Base-by-base conservation (phyloP, 1,284 basidiomycete genomes). In the Bjerkandera adusta region DNA sequence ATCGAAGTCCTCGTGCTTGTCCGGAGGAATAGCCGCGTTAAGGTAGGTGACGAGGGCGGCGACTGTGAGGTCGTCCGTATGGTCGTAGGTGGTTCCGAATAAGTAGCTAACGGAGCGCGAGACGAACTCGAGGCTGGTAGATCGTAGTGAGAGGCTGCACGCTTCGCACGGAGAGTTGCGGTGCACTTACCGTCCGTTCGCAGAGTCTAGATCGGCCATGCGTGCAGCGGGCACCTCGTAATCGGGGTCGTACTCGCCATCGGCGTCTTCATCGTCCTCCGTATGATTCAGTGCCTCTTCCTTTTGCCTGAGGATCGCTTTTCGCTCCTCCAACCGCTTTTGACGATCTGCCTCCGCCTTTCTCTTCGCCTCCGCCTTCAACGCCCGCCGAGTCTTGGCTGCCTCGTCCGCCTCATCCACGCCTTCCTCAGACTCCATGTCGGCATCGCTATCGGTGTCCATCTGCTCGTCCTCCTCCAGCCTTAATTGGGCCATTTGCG, bases 1-100 rank as follows among this genome's bases (percentile, higher is more conserved):
- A 61, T 88, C 85, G 52, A 85, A 88, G 53, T 89, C 85, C 66
- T 87, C 85, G 60, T 86, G 79, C 63, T 86, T 88, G 61, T 87
- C 85, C 11, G 69, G 70, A 2, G 84, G 85, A 69, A 87, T 76
- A 6, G 82, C 83, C 2, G 84, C 79, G 56, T 88, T 88, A 46
- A 88, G 70, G 60, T 85, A 86, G 5, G 79, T 74, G 35, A 88
- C 68, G 15, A 88, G 67, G 12, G 80, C 67, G 3, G 81, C 81
- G 55, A 88, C 76, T 12, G 76, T 78, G 65, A 88, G 69, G 48
- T 85, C 81, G 60, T 88, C 84, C 20, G 73, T 64, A 13, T 68
- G 53, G 50, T 77, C 79, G 63, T 84, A 84, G 20, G 85, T 85
- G 43, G 80, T 79, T 47, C 64, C 60, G 67, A 83, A 84, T 36